A percentile compares a stretch with the other conserved stretches of the same genome.
Evolutionary conservation across 805 yeast genomes (phyloP).

Genomic region (Sugiyamaella chiloensis): DNA sequence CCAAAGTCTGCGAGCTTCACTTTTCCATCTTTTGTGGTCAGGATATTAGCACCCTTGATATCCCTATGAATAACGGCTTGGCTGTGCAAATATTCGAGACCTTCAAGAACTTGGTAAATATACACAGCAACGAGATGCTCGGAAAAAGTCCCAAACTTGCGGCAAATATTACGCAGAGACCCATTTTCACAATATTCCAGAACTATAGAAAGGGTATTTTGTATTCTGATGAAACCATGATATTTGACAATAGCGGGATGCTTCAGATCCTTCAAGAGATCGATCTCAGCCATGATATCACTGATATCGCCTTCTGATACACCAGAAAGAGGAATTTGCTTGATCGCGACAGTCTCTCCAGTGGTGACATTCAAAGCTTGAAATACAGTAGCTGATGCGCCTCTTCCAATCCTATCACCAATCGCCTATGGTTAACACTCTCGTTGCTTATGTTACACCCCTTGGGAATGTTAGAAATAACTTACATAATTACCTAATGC

Average conservation of each 20-base stretch:
- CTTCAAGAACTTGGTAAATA: slow-evolving; percentile 54
- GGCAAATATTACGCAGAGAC: slow-evolving; percentile 54
- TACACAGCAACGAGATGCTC: slow-evolving; percentile 51
- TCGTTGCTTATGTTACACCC: too few relatives aligned
- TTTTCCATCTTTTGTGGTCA: slow-evolving; percentile 57
- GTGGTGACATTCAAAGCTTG: slow-evolving; percentile 66
- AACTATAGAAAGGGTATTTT: slow-evolving; percentile 52
- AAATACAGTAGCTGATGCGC: slow-evolving; percentile 89
- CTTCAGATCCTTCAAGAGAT: slow-evolving; percentile 57
- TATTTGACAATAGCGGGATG: slow-evolving; percentile 68
- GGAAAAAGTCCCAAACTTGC: slow-evolving; percentile 50
- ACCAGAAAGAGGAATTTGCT: slow-evolving; percentile 60
- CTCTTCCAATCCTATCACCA: slow-evolving; percentile 72
- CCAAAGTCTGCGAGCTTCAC: slow-evolving; percentile 79
- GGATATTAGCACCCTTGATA: slow-evolving; percentile 70
- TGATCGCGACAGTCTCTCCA: slow-evolving; percentile 70
- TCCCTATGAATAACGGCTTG: slow-evolving; percentile 77
- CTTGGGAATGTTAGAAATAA: too few relatives aligned
- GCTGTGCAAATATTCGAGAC: slow-evolving; percentile 62
- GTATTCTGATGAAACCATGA: slow-evolving; percentile 61
- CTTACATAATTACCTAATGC: slow-evolving; percentile 22
- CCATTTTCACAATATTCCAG: slow-evolving; percentile 68
- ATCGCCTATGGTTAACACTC: too few relatives aligned
- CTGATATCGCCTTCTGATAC: slow-evolving; percentile 34
- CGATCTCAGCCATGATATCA: slow-evolving; percentile 61